A percentile compares a stretch with the other conserved stretches of the same genome.
Conservation (phyloP, 2,329 filamentous ascomycete genomes). For the Periconia sp. region DNA sequence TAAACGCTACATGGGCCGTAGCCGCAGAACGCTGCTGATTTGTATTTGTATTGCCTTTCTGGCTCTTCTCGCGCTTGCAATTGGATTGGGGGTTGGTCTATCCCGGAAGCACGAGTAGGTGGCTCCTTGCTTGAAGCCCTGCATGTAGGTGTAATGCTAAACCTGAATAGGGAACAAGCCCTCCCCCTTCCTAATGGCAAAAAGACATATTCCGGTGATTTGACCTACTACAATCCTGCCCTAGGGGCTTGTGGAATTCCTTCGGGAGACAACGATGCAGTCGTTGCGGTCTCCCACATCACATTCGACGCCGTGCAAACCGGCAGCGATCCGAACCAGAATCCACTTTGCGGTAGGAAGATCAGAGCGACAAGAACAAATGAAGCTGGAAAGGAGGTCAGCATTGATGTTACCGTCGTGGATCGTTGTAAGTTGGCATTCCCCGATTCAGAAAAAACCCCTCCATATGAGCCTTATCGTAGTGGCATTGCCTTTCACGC, state of each 20-base stretch:
- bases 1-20: slow-evolving; percentile 41
- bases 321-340: slow-evolving; percentile 63
- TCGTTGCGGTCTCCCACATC: slow-evolving; percentile 71
- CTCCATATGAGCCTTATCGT: too few relatives aligned
- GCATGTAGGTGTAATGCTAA: slow-evolving; percentile 20
- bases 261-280: slow-evolving; percentile 60
- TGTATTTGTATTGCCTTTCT: slow-evolving; percentile 31
- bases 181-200: slow-evolving; percentile 60
- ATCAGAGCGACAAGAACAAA: slow-evolving; percentile 65
- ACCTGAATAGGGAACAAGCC: slow-evolving; percentile 39
- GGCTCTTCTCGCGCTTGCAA: slow-evolving; percentile 41
- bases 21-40: slow-evolving; percentile 40
- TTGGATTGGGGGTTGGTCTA: slow-evolving; percentile 47
- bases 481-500: too few relatives aligned
- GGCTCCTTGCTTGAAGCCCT: not conserved
- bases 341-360: slow-evolving; percentile 70
- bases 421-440: slow-evolving; percentile 68
- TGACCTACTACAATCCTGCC: slow-evolving; percentile 72
- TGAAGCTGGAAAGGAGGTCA: slow-evolving; percentile 52
- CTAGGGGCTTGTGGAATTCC: slow-evolving; percentile 73
- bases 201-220: slow-evolving; percentile 64
- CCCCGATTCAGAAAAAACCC: too few relatives aligned
- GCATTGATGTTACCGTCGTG: slow-evolving; percentile 69
- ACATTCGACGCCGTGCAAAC: slow-evolving; percentile 66
- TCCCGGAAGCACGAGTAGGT: slow-evolving; percentile 7